Evolutionary conservation across 768 basidiomycete genomes (phyloP).

Genomic region (Chalciporus pseudorubinellus): DNA sequence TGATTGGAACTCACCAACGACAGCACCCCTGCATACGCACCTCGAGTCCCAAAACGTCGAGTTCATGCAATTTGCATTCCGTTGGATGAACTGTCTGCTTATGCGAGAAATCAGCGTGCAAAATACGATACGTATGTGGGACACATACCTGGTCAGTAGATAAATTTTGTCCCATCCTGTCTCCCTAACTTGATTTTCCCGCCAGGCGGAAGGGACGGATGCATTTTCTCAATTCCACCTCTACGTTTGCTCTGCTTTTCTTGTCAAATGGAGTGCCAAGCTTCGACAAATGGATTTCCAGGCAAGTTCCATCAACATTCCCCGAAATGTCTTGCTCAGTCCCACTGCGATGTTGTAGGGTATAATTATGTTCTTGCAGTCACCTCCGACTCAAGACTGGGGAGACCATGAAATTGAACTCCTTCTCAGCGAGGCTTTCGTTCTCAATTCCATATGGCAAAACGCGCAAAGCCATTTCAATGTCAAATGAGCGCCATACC

Average conservation of each 20-base stretch:
- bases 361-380: constrained; percentile 98
- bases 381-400: constrained; percentile 90
- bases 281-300: constrained; percentile 98
- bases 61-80: constrained; percentile 99
- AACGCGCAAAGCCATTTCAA: constrained; percentile 87
- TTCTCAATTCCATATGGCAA: constrained; percentile 90
- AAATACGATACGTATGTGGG: constrained; percentile 99
- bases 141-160: constrained; percentile 86
- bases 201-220: constrained; percentile 91
- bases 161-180: not conserved
- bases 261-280: constrained; percentile 93
- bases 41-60: constrained; percentile 90
- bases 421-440: constrained; percentile 93
- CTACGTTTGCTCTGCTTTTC: constrained; percentile 96
- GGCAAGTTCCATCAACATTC: constrained; percentile 42
- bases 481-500: constrained; percentile 39
- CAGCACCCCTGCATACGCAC: constrained; percentile 85
- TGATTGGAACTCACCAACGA: not conserved
- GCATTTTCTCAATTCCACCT: constrained; percentile 99
- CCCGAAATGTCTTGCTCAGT: not conserved
- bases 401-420: constrained; percentile 94
- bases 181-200: not conserved
- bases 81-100: constrained; percentile 99
- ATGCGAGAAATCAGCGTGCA: constrained; percentile 98
- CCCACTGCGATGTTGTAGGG: constrained; percentile 49